Evolutionary conservation across 1,284 basidiomycete genomes (phyloP), one percentile per base, ranked within the genome.

Genomic region (Trichosporon asahii): DNA sequence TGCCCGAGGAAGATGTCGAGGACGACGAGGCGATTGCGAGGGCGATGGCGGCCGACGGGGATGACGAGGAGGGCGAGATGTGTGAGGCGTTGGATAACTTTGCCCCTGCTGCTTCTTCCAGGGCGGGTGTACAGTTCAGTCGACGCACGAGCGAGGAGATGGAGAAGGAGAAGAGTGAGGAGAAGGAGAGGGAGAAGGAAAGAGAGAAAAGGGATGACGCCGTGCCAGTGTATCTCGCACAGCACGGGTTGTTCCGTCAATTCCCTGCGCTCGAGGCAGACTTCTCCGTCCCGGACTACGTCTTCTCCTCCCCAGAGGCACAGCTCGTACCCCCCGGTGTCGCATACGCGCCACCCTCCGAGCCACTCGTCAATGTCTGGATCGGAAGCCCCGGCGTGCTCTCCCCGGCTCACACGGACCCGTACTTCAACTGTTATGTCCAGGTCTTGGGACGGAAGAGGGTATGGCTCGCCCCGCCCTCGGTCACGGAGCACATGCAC

Each of bases 381-480:
- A 79, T 98, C 0, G 96, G 96, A 0, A 9, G 6, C 3, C 92
- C 92, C 0, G 85, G 79, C 2, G 90, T 64, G 23, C 71, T 78
- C 25, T 93, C 91, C 9, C 95, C 95, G 3, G 93, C 96, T 1
- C 96, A 99, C 83, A 93, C 90, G 93, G 96, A 99, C 80, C 95
- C 95, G 0, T 97, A 90, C 84, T 94, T 89, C 84, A 99, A 99
- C 80, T 88, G 91, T 74, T 98, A 93, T 81, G 93, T 90, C 0
- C 95, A 98, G 85, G 88, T 96, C 5, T 89, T 93, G 2, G 95
- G 95, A 11, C 83, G 85, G 15, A 98, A 98, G 82, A 91, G 90
- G 4, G 88, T 98, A n/a, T 98, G 95, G 94, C 85, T 98, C 37
- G 93, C 94, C 0, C 91, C 94, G 18, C 93, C 93, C 2, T 77